Evolutionary conservation across 108 stramenopile species (phyloP), one percentile per base, ranked within the genome.

Genomic region (Skeletonema potamos): DNA sequence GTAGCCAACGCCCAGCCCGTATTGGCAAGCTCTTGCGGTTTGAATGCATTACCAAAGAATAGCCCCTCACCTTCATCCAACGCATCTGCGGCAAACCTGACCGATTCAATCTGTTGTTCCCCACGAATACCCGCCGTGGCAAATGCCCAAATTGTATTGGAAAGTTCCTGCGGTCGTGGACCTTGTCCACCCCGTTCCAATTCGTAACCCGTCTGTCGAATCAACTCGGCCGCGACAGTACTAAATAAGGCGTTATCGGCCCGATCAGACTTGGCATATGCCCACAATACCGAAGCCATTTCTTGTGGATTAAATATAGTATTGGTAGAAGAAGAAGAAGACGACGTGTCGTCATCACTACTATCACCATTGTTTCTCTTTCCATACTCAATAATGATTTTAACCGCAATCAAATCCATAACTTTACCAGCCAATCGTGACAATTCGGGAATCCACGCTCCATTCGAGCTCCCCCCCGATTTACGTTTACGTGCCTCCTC

Each of bases 1-100:
- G 90, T 90, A 6, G 88, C 90, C 27, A 88, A 72, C 27, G 89
- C 89, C 92, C 92, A 93, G 24, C 79, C 84, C 18, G 81, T 84
- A 62, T 91, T 74, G 11, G 74, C 54, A 10, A 89, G 64, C 64
- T 92, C 91, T 68, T 92, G 91, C 10, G 91, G 90, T 41, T 91
- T 94, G 73, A 94, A 94, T 43, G 64, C 43, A 18, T 64, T 57
- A 12, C 81, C 71, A 80, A 87, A 77, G 68, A 77, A 89, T 32
- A 62, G 66, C 26, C 82, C 82, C 5, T 76, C 65, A 9, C 84
- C 70, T 28, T 73, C 65, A 34, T 88, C 90, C 72, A 91, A 61
- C 20, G 85, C 34, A 65, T 85, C 66, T 2, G 88, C 87, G 11
- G 87, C 77, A 57, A 84, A 87, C 24, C 72, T 77, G 44, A 87